A percentile compares a stretch with the other conserved stretches of the same genome.
phyloP scores from a whole-genome alignment of 2,329 filamentous ascomycete genomes.

The Fusarium nelsonii region DNA sequence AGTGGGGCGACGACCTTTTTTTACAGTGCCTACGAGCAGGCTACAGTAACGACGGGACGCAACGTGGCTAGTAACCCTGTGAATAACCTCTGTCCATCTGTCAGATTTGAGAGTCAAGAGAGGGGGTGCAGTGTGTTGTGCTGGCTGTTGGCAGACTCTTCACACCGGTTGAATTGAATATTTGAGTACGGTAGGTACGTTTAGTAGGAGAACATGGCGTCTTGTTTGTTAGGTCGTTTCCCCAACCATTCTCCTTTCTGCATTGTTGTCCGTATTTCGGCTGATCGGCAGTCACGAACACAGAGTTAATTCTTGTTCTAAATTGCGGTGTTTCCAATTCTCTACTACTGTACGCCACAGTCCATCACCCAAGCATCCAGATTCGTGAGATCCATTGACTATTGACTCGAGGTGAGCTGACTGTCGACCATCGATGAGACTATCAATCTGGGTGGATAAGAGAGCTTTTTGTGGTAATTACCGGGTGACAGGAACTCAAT shows the following conservation, averaged over 20 bases:
- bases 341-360: conserved; percentile 13
- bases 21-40: too few species aligned
- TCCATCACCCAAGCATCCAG: background rate
- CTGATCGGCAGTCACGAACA: background rate
- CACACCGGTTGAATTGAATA: conserved; percentile 1
- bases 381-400: background rate
- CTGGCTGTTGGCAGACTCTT: conserved; percentile 5
- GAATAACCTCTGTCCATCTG: background rate
- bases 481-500: conserved; percentile 2
- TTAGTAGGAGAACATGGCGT: background rate
- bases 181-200: too few species aligned
- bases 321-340: background rate
- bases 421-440: background rate
- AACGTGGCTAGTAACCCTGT: conserved; percentile 16
- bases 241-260: background rate
- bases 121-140: conserved; percentile 8
- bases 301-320: background rate
- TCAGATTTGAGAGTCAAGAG: background rate
- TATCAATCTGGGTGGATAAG: conserved; percentile 11
- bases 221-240: background rate
- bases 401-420: too few species aligned
- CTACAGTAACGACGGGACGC: background rate
- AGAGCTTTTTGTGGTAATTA: conserved; percentile 7
- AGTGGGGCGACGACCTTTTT: too few species aligned
- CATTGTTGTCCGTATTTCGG: background rate